Base-by-base conservation (phyloP, 2,329 filamentous ascomycete genomes). In the Cytospora chrysosperma region DNA sequence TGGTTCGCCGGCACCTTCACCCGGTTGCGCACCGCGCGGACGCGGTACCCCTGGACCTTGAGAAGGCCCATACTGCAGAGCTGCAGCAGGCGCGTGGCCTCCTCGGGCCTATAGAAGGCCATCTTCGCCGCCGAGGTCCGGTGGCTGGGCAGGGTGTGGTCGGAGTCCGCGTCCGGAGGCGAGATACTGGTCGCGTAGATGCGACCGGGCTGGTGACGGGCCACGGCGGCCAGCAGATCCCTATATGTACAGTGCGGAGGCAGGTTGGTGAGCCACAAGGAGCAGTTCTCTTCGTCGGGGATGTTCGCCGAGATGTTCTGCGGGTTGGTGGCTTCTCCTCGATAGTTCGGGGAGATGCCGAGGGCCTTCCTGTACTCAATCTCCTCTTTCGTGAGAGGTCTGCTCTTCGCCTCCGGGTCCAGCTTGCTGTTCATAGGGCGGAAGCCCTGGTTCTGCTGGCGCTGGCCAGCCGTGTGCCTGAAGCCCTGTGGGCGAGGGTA, bases 271-370 rank as follows among this genome's bases (percentile, higher is more conserved):
- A 67, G 17, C 50, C 51, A 66, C 0, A 67, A n/a, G 0, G 61
- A 40, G 56, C 64, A 66, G 53, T 67, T 67, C 49, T 59, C 10
- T 0, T 12, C 2, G 2, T 66, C 30, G 3, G 58, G 61, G 4
- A 67, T 64, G 6, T 67, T 26, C 1, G 61, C 66, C 1, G 63
- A 61, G n/a, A 50, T 43, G n/a, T 67, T 67, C 6, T 56, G 32
- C 1, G 64, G 61, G 54, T 66, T 66, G 12, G 24, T 21, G 0
- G 55, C 30, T 13, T 66, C 62, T 4, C 64, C 64, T 9, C 28
- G 17, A 24, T 66, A 66, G 21, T 54, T 61, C 1, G 55, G 4
- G 5, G 64, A 66, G 50, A 66, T 64, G 4, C 61, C 61, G 13
- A 32, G 28, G 6, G 19, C 21, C 1, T 43, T 26, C 1, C 64